These are phyloP conservation scores for Globisporangium polare DNA, from an alignment of 352 stramenopile genomes.

Conservation along the genomic window DNA sequence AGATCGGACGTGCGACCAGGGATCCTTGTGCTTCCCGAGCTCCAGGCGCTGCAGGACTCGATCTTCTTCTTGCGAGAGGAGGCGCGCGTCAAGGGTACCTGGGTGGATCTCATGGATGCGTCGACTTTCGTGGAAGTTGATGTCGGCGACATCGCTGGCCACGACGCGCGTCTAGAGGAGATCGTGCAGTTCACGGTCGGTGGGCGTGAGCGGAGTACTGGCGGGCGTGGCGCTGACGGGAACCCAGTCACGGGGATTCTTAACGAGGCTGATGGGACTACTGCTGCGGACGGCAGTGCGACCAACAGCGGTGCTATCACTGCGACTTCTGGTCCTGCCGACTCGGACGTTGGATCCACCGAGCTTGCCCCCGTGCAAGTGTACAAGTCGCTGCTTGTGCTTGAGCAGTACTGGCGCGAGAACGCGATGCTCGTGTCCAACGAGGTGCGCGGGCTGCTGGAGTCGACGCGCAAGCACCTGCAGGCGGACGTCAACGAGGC, in stretches of 20 bases:
- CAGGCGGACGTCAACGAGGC: background rate
- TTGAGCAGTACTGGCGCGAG: conserved; percentile 20
- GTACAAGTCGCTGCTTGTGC: conserved; percentile 12
- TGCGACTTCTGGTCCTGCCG: background rate
- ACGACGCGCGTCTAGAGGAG: conserved; percentile 14
- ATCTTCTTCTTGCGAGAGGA: background rate
- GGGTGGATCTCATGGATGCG: background rate
- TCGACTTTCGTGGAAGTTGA: background rate
- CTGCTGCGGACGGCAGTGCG: background rate
- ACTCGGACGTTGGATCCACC: background rate
- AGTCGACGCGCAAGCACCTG: conserved; percentile 15
- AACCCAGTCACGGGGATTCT: background rate
- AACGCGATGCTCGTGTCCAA: conserved; percentile 12
- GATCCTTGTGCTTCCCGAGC: background rate
- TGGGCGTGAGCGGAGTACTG: background rate
- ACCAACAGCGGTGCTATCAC: background rate
- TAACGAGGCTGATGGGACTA: background rate
- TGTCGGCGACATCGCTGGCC: background rate
- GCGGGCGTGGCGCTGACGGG: background rate
- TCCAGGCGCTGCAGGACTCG: conserved; percentile 3
- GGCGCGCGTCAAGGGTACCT: background rate
- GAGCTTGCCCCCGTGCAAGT: background rate
- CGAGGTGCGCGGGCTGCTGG: conserved; percentile 11
- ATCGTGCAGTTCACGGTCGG: conserved; percentile 14
- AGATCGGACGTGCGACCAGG: conserved; percentile 2